Evolutionary conservation across 768 basidiomycete species (phyloP).

Genomic region (Lentinula aciculospora): DNA sequence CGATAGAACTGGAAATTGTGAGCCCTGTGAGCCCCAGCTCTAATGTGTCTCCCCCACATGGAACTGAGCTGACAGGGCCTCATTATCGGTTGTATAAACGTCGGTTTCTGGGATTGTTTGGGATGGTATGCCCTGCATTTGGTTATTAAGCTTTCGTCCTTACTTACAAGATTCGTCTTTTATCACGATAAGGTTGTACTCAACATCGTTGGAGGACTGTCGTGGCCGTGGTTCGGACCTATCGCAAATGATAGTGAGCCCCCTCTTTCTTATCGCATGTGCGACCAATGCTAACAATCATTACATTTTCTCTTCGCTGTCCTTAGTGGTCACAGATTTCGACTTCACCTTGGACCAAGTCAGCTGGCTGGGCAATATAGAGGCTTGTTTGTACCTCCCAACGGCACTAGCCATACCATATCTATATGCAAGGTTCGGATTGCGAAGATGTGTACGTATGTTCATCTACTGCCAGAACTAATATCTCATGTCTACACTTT

Average conservation of each 20-base stretch:
- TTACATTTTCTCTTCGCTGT: background rate
- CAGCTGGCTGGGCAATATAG: constrained; percentile 77
- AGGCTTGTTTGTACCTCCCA: constrained; percentile 54
- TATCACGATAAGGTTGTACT: constrained; percentile 48
- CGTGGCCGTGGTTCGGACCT: constrained; percentile 82
- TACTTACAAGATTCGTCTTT: no score
- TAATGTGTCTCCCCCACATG: no score
- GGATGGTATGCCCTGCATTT: constrained; percentile 40
- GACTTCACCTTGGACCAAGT: constrained; percentile 64
- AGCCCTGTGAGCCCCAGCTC: background rate
- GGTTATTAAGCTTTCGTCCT: no score
- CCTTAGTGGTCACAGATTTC: constrained; percentile 57
- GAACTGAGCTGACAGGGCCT: background rate
- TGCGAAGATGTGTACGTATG: constrained; percentile 60
- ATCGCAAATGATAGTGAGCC: constrained; percentile 62
- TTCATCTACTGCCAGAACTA: no score
- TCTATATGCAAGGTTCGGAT: constrained; percentile 51
- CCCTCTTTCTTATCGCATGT: background rate
- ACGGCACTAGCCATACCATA: constrained; percentile 54
- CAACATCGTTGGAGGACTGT: constrained; percentile 58
- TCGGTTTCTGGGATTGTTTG: constrained; percentile 60
- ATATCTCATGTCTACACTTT: constrained; percentile 3
- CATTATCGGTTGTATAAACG: constrained; percentile 63
- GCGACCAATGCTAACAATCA: background rate
- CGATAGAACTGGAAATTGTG: background rate